Evolutionary conservation across 257 asterid genomes (phyloP).

Genomic region (Prunella vulgaris): DNA sequence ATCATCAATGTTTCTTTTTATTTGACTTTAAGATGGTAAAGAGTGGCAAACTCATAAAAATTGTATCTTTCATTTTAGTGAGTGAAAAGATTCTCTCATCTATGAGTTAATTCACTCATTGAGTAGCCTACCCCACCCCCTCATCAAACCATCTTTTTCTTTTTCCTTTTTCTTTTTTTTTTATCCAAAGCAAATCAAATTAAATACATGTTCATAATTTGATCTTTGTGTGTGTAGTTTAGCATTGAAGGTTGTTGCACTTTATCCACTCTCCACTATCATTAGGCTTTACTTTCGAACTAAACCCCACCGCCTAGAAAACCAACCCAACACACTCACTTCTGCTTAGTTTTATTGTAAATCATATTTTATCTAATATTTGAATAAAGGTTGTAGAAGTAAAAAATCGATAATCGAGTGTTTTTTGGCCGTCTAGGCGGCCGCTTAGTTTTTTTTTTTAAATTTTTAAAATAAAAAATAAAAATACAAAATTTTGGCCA

Average conservation of each 20-base stretch:
- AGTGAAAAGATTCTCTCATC: not conserved
- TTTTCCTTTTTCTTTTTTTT: not conserved
- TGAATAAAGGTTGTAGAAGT: no score
- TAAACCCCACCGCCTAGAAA: not conserved
- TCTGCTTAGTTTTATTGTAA: no score
- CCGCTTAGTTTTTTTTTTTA: no score
- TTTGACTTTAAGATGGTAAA: conserved; percentile 6
- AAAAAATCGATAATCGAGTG: no score
- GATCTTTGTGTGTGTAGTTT: not conserved
- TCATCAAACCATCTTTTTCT: conserved; percentile 26
- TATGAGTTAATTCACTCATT: not conserved
- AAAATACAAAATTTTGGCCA: no score
- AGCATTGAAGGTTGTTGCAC: not conserved
- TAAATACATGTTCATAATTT: not conserved
- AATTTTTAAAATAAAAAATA: no score
- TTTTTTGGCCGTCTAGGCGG: no score
- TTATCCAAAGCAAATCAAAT: not conserved
- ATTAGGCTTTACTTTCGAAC: not conserved
- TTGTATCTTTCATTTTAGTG: not conserved
- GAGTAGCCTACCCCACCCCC: conserved; percentile 13
- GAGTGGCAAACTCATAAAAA: conserved; percentile 18
- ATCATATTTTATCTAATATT: no score
- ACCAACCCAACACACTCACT: no score
- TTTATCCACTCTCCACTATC: not conserved
- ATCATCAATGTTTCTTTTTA: conserved; percentile 15